Evolutionary conservation across 2,329 filamentous ascomycete species (phyloP).

Genomic region (Penicillium sp.): DNA sequence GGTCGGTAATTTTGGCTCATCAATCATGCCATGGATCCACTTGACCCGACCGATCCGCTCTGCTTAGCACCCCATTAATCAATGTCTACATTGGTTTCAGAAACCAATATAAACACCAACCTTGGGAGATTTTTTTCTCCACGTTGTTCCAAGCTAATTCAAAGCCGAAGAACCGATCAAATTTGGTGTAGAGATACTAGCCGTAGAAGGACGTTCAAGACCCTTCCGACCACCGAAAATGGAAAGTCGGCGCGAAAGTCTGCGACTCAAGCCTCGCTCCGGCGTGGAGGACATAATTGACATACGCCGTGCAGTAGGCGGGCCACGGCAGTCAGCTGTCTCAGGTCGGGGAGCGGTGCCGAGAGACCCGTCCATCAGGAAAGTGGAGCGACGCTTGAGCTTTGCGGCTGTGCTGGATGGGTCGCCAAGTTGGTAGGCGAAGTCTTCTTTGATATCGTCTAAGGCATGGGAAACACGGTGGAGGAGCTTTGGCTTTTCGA

Average conservation of each 20-base stretch:
- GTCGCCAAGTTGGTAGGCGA: constrained; percentile 28
- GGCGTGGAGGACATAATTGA: constrained; percentile 28
- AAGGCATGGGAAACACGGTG: constrained; percentile 37
- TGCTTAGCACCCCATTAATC: background rate
- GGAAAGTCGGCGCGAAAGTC: constrained; percentile 26
- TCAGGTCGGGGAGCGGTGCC: constrained; percentile 9
- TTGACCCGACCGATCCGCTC: background rate
- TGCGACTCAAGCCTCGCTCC: constrained; percentile 24
- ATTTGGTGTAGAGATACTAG: constrained; percentile 36
- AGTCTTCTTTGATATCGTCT: constrained; percentile 38
- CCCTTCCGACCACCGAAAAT: constrained; percentile 23
- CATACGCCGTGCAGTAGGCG: constrained; percentile 23
- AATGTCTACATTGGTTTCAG: background rate
- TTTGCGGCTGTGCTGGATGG: constrained; percentile 23
- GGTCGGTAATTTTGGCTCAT: background rate
- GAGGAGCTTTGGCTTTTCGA: constrained; percentile 29
- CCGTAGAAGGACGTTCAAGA: constrained; percentile 5
- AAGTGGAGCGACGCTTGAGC: constrained; percentile 31
- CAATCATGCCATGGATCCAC: background rate
- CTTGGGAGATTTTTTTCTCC: background rate
- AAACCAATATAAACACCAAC: background rate
- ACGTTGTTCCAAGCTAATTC: background rate
- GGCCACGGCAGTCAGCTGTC: constrained; percentile 13
- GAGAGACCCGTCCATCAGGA: constrained; percentile 19
- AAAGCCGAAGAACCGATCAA: constrained; percentile 34